Base-by-base conservation (phyloP, 2,329 filamentous ascomycete genomes). In the Westerdykella aurantiaca region DNA sequence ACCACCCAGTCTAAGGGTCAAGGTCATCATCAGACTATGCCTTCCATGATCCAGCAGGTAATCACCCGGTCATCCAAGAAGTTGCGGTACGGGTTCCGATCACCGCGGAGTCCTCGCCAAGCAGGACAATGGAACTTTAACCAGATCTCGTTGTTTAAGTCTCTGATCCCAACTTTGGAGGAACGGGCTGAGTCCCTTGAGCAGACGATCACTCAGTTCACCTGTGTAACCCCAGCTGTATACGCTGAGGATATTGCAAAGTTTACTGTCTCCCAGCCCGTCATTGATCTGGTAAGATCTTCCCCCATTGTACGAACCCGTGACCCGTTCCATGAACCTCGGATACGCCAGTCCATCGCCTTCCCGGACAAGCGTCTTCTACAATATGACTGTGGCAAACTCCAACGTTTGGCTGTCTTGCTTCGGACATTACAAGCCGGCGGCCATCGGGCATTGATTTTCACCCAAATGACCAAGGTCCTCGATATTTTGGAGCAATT, bases 381-480 rank as follows among this genome's bases (percentile, higher is more conserved):
- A 0, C 91, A 98, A 64, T 98, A 95, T 65, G 93, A 98, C 68
- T 97, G 93, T 60, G 93, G 93, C 55, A 98, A 98, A 67, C 79
- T 98, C 3, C 93, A 98, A 60, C 83, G 85, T 14, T 78, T 98
- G 13, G 93, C 94, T 59, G 83, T 83, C 48, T 77, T 98, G 2
- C 77, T 98, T 12, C 85, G 93, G 9, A 83, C 86, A 49, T 77
- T 98, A 6, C 90, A 97, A 69, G 81, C 86, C 2, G 89, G 88
- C 33, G 89, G 90, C 1, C 93, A 97, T 60, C 87, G 94, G 6
- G 93, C 89, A 9, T 76, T 99, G 40, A 98, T 99, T 64, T 99
- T 99, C 68, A 97, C 94, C 0, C 93, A 99, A 62, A 98, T 99
- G 93, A 97, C 93, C 38, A 95, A 95, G 66, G 93, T 97, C 37